These are phyloP conservation scores for Kwoniella sp. DNA, from an alignment of 768 basidiomycete genomes.

Conservation along the genomic window DNA sequence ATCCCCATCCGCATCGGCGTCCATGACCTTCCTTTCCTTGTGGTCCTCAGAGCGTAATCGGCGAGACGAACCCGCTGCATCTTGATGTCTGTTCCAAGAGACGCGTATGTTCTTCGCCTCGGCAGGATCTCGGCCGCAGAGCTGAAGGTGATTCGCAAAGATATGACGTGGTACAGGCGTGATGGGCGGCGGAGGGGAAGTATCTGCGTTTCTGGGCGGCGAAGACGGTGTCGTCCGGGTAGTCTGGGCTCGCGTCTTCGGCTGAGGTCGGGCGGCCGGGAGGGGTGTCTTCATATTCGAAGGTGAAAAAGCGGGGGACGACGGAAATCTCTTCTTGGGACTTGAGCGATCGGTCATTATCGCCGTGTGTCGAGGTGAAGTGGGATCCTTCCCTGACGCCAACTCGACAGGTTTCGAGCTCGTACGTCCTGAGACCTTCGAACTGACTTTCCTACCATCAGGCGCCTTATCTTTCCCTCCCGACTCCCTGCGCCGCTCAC, in stretches of 20 bases:
- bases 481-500: neutral
- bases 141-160: slow-evolving; percentile 22
- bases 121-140: slow-evolving; percentile 28
- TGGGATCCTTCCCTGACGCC: neutral
- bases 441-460: neutral
- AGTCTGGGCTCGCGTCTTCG: neutral
- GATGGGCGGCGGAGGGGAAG: slow-evolving; percentile 19
- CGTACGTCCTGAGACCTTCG: neutral
- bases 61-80: no score
- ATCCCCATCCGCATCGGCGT: neutral
- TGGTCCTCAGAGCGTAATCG: neutral
- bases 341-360: neutral
- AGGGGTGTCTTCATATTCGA: neutral
- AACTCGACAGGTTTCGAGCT: neutral
- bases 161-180: slow-evolving; percentile 36
- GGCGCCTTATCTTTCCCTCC: no score
- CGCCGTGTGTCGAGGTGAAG: neutral
- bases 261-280: neutral
- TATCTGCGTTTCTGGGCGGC: neutral
- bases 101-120: slow-evolving; percentile 20
- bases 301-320: neutral
- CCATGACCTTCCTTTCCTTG: neutral
- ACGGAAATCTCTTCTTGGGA: neutral
- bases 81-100: slow-evolving; percentile 24
- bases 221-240: neutral